phyloP scores from a whole-genome alignment of 2,329 filamentous ascomycete species.

The Penicillium polonicum region DNA sequence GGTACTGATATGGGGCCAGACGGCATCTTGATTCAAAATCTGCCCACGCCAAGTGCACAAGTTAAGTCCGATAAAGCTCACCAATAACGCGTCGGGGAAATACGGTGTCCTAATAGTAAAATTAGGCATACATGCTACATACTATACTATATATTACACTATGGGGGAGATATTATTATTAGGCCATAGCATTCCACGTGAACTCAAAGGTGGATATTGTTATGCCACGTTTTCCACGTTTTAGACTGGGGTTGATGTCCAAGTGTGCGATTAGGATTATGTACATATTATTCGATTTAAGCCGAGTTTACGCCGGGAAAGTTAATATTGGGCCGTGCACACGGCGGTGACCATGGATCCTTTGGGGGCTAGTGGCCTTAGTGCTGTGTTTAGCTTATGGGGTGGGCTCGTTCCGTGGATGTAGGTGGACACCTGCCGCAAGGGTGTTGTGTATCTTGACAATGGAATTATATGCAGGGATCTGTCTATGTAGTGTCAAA shows the following conservation, averaged over 20 bases:
- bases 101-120: no score
- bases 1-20: background rate
- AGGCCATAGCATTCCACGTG: background rate
- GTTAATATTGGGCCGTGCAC: conserved; percentile 3
- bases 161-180: background rate
- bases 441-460: background rate
- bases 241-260: background rate
- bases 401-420: background rate
- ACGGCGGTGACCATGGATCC: background rate
- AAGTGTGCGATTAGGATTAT: background rate
- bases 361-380: background rate
- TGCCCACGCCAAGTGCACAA: background rate
- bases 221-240: background rate
- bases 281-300: background rate
- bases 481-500: background rate
- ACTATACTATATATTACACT: background rate
- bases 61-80: background rate
- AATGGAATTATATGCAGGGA: background rate
- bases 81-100: background rate
- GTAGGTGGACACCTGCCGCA: background rate
- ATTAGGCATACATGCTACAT: background rate
- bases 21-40: background rate
- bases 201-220: background rate
- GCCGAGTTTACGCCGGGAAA: background rate
- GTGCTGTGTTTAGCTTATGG: background rate